Conservation (phyloP, 2,329 filamentous ascomycete genomes). For the Dactylellina sp. region DNA sequence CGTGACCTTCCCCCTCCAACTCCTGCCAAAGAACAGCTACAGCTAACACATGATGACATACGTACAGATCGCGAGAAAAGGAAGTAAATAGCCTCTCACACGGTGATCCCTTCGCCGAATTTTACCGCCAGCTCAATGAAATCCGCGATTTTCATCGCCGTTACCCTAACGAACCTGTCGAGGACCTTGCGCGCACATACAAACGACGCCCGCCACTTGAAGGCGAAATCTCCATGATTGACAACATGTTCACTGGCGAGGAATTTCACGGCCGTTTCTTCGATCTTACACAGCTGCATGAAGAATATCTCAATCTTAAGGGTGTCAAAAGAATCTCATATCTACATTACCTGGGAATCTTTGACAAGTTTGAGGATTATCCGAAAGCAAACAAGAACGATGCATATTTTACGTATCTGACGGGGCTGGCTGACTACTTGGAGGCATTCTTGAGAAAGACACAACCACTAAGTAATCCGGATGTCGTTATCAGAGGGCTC, state of each 20-base stretch:
- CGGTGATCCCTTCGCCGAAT: constrained; percentile 88
- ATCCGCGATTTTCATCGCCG: constrained; percentile 89
- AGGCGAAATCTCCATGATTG: constrained; percentile 73
- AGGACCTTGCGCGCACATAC: constrained; percentile 94
- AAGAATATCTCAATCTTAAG: constrained; percentile 89
- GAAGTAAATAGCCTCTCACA: constrained; percentile 87
- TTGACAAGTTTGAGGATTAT: constrained; percentile 85
- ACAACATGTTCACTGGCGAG: constrained; percentile 94
- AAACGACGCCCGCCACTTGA: constrained; percentile 76
- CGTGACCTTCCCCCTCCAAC: constrained; percentile 26
- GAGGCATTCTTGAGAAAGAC: constrained; percentile 88
- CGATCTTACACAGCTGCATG: constrained; percentile 85
- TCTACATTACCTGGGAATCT: constrained; percentile 89
- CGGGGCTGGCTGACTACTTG: constrained; percentile 81
- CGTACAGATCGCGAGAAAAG: constrained; percentile 71
- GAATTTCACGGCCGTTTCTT: constrained; percentile 93
- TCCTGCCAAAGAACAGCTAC: constrained; percentile 7
- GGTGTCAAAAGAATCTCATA: constrained; percentile 87
- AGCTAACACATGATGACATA: constrained; percentile 4
- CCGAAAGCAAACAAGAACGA: constrained; percentile 91
- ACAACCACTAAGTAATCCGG: constrained; percentile 84
- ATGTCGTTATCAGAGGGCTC: constrained; percentile 79
- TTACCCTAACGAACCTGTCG: constrained; percentile 93
- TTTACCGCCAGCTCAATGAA: constrained; percentile 83
- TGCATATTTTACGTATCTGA: constrained; percentile 89